Base-by-base conservation (phyloP, 1,284 basidiomycete genomes). In the Austropuccinia psidii region DNA sequence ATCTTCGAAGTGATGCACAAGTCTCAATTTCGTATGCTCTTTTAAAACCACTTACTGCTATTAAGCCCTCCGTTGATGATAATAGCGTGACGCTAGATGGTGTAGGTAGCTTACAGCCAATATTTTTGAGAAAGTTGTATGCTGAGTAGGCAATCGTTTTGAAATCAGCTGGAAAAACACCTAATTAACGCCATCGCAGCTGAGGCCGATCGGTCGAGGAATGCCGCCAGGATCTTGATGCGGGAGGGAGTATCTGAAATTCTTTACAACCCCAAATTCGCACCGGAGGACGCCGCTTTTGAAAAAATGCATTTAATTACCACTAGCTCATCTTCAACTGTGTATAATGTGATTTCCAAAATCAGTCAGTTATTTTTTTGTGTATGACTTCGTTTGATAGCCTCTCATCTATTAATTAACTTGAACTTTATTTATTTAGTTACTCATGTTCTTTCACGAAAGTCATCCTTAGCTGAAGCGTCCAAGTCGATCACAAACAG, bases 261-360 rank as follows among this genome's bases (percentile, higher is more conserved):
- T 61, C 69, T 72, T 27, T 50, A 61, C 35, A 72, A 62, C 43
- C 39, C 31, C 24, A 33, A 31, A 24, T 62, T 72, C 21, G 69
- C 55, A 24, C 69, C 69, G 17, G 29, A 39, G 24, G 69, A 72
- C 11, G 33, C 45, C 19, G 19, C 69, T 39, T 37, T 62, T 31
- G 57, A 62, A 11, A 72, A 72, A 37, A 72, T 72, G 57, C 69
- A 72, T 45, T 52, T 72, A 15, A 52, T 72, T 29, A 72, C 69
- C 41, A 33, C 47, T 31, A 58, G 69, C 27, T 50, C 69, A 19
- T 72, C 69, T 27, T 50, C 69, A 1, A 50, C 54, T 27, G 47
- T 72, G 9, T 72, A 62, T 55, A 50, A 62, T 11, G 58, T 72
- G 43, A 61, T 72, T 13, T 31, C 57, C n/a, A 72, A 72, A 52